Evolutionary conservation across 169 alveolate species (phyloP).

Genomic region (Plasmodium vivax): DNA sequence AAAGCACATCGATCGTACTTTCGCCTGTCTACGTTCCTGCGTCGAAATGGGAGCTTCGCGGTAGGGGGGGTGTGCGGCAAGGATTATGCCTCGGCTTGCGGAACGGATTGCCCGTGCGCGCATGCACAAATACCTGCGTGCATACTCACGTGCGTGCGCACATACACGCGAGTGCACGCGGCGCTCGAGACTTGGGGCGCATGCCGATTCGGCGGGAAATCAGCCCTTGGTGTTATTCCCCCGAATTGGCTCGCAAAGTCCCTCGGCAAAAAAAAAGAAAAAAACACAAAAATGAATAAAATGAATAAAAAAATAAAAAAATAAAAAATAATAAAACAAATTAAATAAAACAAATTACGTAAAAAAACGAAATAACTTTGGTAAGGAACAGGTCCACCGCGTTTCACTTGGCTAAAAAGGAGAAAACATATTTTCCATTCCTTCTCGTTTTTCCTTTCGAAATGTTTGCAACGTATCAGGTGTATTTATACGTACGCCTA

Average conservation of each 20-base stretch:
- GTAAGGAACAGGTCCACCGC: not conserved
- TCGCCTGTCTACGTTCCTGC: not conserved
- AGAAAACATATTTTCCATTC: not conserved
- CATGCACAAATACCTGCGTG: not conserved
- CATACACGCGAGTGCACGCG: not conserved
- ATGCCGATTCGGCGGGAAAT: not conserved
- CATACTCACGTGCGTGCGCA: not conserved
- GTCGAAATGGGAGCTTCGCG: not conserved
- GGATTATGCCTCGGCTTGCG: not conserved
- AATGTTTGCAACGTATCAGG: not conserved
- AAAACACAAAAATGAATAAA: not conserved
- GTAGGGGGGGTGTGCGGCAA: not conserved
- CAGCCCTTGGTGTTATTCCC: not conserved
- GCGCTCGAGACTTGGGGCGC: not conserved
- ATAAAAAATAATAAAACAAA: too few species aligned
- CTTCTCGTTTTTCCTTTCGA: not conserved
- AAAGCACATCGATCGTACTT: not conserved
- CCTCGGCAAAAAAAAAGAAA: not conserved
- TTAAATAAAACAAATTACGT: not conserved
- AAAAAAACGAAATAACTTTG: too few species aligned
- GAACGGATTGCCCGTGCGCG: not conserved
- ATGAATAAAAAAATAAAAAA: too few species aligned
- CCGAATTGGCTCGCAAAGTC: not conserved
- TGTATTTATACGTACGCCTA: not conserved
- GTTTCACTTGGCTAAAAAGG: not conserved